Evolutionary conservation across 345 rosid genomes (phyloP), one percentile per base, ranked within the genome.

Genomic region (Corymbia maculata): DNA sequence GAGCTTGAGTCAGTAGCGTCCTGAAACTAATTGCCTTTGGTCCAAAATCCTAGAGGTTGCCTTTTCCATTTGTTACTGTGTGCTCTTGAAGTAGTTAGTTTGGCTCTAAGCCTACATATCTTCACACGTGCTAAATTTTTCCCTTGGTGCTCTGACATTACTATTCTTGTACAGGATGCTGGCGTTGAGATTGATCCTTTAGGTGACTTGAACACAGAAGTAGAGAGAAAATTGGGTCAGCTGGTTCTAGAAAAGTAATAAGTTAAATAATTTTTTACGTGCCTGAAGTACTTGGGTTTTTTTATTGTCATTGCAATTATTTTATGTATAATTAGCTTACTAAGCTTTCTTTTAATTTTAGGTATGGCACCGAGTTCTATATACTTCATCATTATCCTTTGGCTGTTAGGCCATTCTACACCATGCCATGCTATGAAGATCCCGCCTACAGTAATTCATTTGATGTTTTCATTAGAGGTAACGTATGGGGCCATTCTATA

Each of bases 391-490:
- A 96, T 80, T 98, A 94, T 90, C 99, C 98, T 86, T 66, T 91
- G 89, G 97, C 97, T 86, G 97, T 95, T 32, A 94, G 98, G 91
- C 98, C 98, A 61, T 98, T 98, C 93, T 97, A 98, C 92, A 98
- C 98, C 12, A 98, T 97, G 99, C 95, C 97, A 30, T 96, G 98
- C 91, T 92, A 92, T 26, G 99, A 96, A 85, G 89, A 95, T 92
- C 42, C 97, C 36, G 91, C 87, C 26, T 98, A 96, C 93, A 95
- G 97, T 47, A 97, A 96, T 91, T 98, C 99, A 49, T 96, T 97
- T 90, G 98, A 97, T 91, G 99, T 97, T 90, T 97, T 97, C 88
- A 93, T 97, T 89, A 92, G 99, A 96, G 98, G 99, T 95, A 91
- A 88, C 26, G 10, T 28, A 13, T 15, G 28, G 42, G 53, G 55